Conservation (phyloP, 495 filamentous ascomycete genomes). For the Xylaria palmicola region DNA sequence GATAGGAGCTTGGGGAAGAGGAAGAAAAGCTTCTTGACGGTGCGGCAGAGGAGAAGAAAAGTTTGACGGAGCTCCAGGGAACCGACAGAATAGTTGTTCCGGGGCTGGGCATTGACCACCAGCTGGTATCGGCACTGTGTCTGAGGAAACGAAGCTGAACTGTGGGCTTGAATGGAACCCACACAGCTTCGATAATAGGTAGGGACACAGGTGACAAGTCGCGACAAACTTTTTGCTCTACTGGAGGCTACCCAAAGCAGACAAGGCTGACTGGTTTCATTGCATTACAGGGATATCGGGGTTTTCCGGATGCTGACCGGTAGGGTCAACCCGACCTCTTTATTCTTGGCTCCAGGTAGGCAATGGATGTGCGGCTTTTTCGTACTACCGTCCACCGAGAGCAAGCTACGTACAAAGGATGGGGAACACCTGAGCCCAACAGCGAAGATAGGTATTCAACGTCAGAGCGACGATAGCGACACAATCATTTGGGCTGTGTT, state of each 20-base stretch:
- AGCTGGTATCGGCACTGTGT: constrained; percentile 4
- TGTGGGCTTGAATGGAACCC: constrained; percentile 1
- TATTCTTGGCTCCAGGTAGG: background rate
- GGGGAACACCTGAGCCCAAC: too few relatives aligned
- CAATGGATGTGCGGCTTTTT: background rate
- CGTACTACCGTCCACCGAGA: background rate
- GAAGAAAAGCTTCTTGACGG: constrained; percentile 36
- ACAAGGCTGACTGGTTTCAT: constrained; percentile 28
- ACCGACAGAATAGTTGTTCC: constrained; percentile 26
- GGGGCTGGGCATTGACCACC: constrained; percentile 21
- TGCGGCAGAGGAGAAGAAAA: constrained; percentile 40
- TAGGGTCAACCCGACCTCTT: background rate
- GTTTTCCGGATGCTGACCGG: constrained; percentile 12
- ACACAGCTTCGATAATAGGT: background rate
- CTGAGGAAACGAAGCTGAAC: constrained; percentile 16
- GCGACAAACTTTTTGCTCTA: constrained; percentile 13
- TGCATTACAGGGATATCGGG: constrained; percentile 12
- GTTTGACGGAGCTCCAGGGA: constrained; percentile 34
- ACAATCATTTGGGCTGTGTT: too few relatives aligned
- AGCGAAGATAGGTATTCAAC: too few relatives aligned
- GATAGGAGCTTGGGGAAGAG: constrained; percentile 33
- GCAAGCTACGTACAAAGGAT: too few relatives aligned
- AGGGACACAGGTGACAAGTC: background rate
- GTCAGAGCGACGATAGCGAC: too few relatives aligned
- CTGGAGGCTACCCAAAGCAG: constrained; percentile 31